Conservation (phyloP, 768 basidiomycete species). For the Tricholomella constricta region DNA sequence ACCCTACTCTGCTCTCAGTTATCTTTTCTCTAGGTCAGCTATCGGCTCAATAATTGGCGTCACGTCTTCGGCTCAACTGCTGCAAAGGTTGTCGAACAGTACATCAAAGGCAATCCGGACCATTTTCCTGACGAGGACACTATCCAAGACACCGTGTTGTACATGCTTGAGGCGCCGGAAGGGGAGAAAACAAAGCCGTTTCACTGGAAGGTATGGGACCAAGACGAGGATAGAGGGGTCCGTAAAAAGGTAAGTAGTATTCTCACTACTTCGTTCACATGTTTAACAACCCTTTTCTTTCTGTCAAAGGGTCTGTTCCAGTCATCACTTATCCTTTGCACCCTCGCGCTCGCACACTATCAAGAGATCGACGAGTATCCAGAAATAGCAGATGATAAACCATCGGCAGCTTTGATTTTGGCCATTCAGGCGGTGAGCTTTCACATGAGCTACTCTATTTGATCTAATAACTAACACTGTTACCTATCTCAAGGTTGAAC, state of each 20-base stretch:
- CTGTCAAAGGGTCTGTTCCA: background rate
- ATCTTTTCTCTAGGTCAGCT: background rate
- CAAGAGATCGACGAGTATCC: background rate
- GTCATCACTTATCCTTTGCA: background rate
- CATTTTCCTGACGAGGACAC: background rate
- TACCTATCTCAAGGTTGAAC: background rate
- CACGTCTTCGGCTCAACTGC: background rate
- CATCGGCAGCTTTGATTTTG: background rate
- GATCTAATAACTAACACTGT: no score
- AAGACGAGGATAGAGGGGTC: background rate
- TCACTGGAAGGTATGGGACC: conserved; percentile 1
- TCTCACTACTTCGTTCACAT: background rate
- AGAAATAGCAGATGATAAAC: background rate
- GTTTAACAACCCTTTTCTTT: background rate
- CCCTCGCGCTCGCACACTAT: background rate
- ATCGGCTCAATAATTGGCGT: conserved; percentile 3
- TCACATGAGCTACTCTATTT: background rate
- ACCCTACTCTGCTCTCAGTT: background rate
- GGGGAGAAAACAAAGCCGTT: background rate
- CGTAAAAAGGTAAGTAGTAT: background rate
- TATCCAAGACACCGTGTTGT: background rate
- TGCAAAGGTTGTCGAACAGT: background rate
- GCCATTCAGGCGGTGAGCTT: background rate
- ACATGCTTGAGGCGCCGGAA: background rate
- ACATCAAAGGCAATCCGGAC: background rate